Evolutionary conservation across 176 grass and related monocot species (phyloP).

Genomic region (Aegilops tauschii): DNA sequence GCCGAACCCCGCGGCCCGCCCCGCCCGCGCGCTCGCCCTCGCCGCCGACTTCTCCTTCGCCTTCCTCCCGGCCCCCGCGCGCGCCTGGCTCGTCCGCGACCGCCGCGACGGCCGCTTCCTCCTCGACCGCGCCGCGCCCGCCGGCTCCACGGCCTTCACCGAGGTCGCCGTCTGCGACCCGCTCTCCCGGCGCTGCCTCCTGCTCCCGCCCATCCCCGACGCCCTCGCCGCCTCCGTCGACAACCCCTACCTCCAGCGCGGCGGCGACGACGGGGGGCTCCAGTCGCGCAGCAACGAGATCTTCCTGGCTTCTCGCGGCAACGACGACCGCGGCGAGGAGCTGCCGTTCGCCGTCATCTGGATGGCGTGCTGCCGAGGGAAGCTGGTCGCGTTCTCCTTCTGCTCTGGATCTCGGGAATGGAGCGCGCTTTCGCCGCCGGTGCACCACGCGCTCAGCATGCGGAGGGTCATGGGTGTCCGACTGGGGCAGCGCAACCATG

Average conservation of each 20-base stretch:
- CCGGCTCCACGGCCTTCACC: conserved; percentile 24
- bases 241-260: conserved; percentile 35
- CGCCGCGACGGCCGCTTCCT: conserved; percentile 26
- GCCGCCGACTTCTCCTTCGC: conserved; percentile 34
- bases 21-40: background rate
- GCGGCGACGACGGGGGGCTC: conserved; percentile 25
- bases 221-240: conserved; percentile 28
- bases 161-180: conserved; percentile 36
- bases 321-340: background rate
- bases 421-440: conserved; percentile 11
- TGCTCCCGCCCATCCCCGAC: conserved; percentile 45
- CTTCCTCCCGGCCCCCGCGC: conserved; percentile 19
- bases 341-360: conserved; percentile 29
- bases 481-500: conserved; percentile 32
- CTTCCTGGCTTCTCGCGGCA: conserved; percentile 24
- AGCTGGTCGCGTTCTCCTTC: conserved; percentile 37
- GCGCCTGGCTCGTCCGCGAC: conserved; percentile 42
- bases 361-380: conserved; percentile 50
- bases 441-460: conserved; percentile 41
- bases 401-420: conserved; percentile 16
- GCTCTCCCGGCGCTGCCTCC: conserved; percentile 25
- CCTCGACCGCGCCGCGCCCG: conserved; percentile 23
- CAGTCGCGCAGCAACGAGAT: conserved; percentile 44
- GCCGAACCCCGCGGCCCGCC: background rate
- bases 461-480: conserved; percentile 47